These are phyloP conservation scores for Mortierella sp. DNA, from an alignment of 371 early-diverging fungal genomes.

Conservation along the genomic window DNA sequence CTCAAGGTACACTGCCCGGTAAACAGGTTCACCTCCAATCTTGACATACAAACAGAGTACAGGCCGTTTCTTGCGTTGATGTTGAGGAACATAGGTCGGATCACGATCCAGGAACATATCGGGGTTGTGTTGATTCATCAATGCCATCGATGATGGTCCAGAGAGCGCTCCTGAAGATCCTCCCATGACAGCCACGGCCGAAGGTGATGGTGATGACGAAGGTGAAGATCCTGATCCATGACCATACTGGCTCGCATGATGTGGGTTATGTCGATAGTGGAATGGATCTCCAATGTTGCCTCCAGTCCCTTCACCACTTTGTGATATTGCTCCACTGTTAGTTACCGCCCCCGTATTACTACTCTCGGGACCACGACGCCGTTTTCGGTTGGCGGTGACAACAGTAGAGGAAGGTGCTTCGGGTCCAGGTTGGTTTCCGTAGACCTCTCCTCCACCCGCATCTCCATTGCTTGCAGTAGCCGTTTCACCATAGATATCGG, in stretches of 20 bases:
- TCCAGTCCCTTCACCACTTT: not conserved
- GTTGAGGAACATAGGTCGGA: slow-evolving; percentile 51
- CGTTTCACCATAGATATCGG: not conserved
- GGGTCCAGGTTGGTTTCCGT: slow-evolving; percentile 10
- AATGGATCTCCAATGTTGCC: not conserved
- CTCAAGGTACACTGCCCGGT: slow-evolving; percentile 67
- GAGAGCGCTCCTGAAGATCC: not conserved
- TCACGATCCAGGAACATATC: slow-evolving; percentile 50
- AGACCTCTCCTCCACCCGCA: slow-evolving; percentile 5
- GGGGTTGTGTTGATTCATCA: not conserved
- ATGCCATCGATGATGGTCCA: not conserved
- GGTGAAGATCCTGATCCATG: slow-evolving; percentile 5
- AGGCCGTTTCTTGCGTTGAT: slow-evolving; percentile 42
- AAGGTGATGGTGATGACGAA: slow-evolving; percentile 1
- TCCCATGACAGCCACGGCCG: slow-evolving; percentile 6
- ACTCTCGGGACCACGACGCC: slow-evolving; percentile 18
- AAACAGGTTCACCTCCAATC: slow-evolving; percentile 57
- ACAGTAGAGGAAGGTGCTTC: not conserved
- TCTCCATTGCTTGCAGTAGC: slow-evolving; percentile 3
- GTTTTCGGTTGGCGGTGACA: slow-evolving; percentile 21
- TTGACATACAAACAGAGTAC: slow-evolving; percentile 63
- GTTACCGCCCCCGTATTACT: not conserved
- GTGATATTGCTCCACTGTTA: not conserved
- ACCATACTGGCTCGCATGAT: not conserved
- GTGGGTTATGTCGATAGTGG: slow-evolving; percentile 5